A percentile compares a stretch with the other conserved stretches of the same genome.
phyloP scores from a whole-genome alignment of 108 stramenopile species.

The Skeletonema grethae region DNA sequence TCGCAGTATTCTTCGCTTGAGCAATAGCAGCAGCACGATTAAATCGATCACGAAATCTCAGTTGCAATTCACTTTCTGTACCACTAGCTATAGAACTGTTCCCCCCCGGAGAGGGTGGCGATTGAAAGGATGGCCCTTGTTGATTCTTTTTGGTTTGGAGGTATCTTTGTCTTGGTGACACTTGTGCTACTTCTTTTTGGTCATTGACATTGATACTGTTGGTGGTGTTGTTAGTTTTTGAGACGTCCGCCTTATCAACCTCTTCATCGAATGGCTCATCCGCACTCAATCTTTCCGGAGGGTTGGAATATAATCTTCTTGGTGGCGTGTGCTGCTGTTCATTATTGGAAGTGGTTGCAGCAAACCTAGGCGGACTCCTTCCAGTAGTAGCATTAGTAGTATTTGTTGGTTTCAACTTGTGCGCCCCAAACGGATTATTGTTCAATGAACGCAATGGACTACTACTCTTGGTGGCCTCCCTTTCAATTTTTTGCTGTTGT shows the following conservation, averaged over 20 bases:
- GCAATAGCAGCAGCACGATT: background rate
- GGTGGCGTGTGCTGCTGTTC: background rate
- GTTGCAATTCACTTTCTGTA: constrained; percentile 15
- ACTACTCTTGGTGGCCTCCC: background rate
- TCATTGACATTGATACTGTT: background rate
- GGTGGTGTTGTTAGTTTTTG: too few species aligned
- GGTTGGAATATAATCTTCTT: background rate
- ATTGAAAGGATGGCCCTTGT: background rate
- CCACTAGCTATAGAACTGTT: background rate
- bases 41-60: constrained; percentile 7
- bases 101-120: background rate
- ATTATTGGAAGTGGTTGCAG: background rate
- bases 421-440: background rate
- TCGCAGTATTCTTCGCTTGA: background rate
- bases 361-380: background rate
- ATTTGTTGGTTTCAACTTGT: background rate
- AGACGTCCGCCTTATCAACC: too few species aligned
- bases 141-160: background rate
- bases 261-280: constrained; percentile 6
- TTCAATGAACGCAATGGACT: background rate
- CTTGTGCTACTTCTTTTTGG: background rate
- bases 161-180: background rate
- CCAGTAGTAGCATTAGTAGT: background rate
- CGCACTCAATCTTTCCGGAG: background rate
- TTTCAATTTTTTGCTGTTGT: background rate